Percentiles rank a stretch among this genome's conserved stretches.
These are phyloP conservation scores for Zasmidium cellare DNA, from an alignment of 2,329 filamentous ascomycete species.

Conservation along the genomic window DNA sequence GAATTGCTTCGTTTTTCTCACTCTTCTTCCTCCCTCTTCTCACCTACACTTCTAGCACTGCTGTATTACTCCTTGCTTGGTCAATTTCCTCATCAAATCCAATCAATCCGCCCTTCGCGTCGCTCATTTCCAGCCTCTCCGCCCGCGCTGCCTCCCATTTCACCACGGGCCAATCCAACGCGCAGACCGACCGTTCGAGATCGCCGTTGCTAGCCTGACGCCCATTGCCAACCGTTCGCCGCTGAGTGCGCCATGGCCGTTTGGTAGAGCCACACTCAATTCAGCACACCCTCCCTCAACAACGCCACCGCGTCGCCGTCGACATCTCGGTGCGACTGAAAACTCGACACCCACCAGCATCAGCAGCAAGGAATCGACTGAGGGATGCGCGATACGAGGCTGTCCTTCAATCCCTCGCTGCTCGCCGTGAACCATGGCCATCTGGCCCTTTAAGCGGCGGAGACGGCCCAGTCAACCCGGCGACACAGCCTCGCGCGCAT, in stretches of 20 bases:
- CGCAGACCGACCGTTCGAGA: not conserved
- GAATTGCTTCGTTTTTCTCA: no score
- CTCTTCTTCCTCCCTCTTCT: not conserved
- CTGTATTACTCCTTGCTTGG: not conserved
- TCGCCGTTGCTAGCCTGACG: conserved; percentile 5
- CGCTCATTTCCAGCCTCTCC: conserved; percentile 14
- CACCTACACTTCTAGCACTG: not conserved
- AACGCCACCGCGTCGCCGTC: not conserved
- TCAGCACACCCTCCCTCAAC: not conserved
- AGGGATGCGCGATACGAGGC: conserved; percentile 14
- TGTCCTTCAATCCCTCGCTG: conserved; percentile 1
- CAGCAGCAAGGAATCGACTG: no score
- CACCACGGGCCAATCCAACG: conserved; percentile 10
- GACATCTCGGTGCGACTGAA: not conserved
- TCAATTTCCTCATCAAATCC: no score
- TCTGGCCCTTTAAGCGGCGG: conserved; percentile 81
- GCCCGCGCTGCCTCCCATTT: conserved; percentile 4
- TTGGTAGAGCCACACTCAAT: not conserved
- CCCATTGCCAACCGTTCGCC: not conserved
- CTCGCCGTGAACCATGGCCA: conserved; percentile 72
- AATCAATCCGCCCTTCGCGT: conserved; percentile 9
- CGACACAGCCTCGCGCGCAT: conserved; percentile 34
- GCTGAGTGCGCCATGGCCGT: conserved; percentile 1
- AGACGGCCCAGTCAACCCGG: conserved; percentile 38
- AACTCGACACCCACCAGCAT: not conserved